Percentiles rank a stretch among this genome's conserved stretches.
Conservation (phyloP, 352 stramenopile species). For the Pythium insidiosum region DNA sequence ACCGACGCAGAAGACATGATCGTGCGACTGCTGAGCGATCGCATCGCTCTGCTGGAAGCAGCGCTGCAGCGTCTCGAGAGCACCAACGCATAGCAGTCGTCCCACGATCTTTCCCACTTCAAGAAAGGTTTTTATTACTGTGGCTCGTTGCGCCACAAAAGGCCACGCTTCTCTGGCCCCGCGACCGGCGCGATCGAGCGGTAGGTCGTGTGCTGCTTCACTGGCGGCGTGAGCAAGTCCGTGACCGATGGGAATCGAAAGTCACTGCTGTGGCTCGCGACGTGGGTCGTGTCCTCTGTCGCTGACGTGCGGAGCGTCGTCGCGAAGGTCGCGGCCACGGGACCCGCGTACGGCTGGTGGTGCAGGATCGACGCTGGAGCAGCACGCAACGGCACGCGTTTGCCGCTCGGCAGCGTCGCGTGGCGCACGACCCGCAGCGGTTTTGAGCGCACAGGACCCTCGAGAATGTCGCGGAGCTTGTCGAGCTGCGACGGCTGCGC, state of each 20-base stretch:
- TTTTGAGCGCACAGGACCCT: conserved; percentile 38
- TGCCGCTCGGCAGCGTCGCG: conserved; percentile 66
- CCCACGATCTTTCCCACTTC: too few relatives aligned
- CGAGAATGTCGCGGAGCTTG: conserved; percentile 68
- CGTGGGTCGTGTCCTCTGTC: conserved; percentile 20
- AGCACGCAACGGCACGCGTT: conserved; percentile 44
- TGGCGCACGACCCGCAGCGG: conserved; percentile 74
- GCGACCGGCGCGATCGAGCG: conserved; percentile 31
- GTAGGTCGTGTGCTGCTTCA: conserved; percentile 51
- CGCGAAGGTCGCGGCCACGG: conserved; percentile 41
- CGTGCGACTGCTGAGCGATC: conserved; percentile 24
- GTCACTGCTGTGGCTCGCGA: conserved; percentile 33
- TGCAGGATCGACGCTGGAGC: conserved; percentile 66
- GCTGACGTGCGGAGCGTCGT: conserved; percentile 27
- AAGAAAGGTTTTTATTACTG: too few relatives aligned
- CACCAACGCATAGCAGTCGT: not conserved
- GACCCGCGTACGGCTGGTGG: conserved; percentile 48
- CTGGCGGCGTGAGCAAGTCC: conserved; percentile 38
- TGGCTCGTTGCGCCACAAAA: conserved; percentile 45
- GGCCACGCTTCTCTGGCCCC: conserved; percentile 25
- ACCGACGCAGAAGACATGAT: conserved; percentile 28
- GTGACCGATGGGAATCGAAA: conserved; percentile 59
- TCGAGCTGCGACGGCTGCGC: conserved; percentile 60
- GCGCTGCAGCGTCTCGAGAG: conserved; percentile 24
- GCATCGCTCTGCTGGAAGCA: conserved; percentile 38